Evolutionary conservation across 805 yeast species (phyloP), one percentile per base, ranked within the genome.

Genomic region (Sugiyamaella smithiae): DNA sequence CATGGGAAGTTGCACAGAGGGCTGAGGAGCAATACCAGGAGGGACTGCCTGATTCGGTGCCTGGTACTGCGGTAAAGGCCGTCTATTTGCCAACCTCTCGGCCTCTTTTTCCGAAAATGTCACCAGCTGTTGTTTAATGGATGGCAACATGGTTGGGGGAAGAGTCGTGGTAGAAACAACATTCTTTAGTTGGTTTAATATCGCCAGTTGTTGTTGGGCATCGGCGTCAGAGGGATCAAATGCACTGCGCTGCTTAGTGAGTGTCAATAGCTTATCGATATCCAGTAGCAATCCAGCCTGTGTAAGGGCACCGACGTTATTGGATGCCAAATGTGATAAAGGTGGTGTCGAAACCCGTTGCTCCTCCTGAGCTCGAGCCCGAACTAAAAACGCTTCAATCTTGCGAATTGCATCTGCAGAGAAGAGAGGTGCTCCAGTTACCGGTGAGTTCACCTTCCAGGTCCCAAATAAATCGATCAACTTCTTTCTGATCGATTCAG

Each of bases 391-490:
- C 37, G 69, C 73, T 57, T 88, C 96, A 49, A 93, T 85, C 59
- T 75, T 79, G 24, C 78, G 79, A 54, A 90, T 70, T 35, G 86
- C 84, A 3, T 79, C 83, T 29, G 70, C 72, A 11, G 88, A 84
- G 63, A 95, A 90, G 40, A 93, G 70, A 3, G 90, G 85, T 5
- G 80, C 81, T n/a, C 84, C 75, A 36, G 77, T 72, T 2, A 80
- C 71, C 43, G 76, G 80, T 26, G 90, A 60, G 3, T 50, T 80
- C 40, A 67, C 68, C 64, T 85, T 83, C 99, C 99, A 93, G 14
- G 96, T 87, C 62, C 82, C 82, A 68, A 87, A 91, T 54, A 93
- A 69, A 55, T 82, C 84, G 48, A 81, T 81, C 65, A 93, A 70
- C 64, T 85, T 86, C 43, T 76, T 72, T 56, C 98, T 76, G 12